A percentile compares a stretch with the other conserved stretches of the same genome.
phyloP scores from a whole-genome alignment of 768 basidiomycete genomes.

The Pleurotus cornucopiae region DNA sequence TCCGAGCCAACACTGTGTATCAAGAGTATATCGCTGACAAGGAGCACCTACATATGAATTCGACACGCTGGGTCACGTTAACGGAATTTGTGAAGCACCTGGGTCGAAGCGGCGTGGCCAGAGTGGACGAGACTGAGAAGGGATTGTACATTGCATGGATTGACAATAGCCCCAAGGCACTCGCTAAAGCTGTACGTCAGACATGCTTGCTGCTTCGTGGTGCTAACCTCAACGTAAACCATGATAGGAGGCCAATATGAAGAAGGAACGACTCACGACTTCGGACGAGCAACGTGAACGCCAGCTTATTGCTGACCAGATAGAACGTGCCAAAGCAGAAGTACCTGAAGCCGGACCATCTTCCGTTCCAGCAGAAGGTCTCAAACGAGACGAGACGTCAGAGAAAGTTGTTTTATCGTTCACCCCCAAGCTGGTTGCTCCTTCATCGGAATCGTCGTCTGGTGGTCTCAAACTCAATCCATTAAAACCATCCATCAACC shows the following conservation, averaged over 20 bases:
- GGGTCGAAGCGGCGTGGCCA: constrained; percentile 78
- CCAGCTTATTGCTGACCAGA: constrained; percentile 85
- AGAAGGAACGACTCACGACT: constrained; percentile 87
- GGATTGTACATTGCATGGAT: constrained; percentile 98
- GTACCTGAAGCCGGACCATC: constrained; percentile 28
- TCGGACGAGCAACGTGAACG: constrained; percentile 96
- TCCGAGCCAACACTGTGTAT: constrained; percentile 92
- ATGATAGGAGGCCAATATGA: constrained; percentile 71
- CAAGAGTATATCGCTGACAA: constrained; percentile 98
- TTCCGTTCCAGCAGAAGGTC: constrained; percentile 43
- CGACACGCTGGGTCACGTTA: constrained; percentile 96
- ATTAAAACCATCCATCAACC: constrained; percentile 54
- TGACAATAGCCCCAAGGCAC: constrained; percentile 90
- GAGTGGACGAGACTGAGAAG: constrained; percentile 98
- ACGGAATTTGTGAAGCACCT: constrained; percentile 94
- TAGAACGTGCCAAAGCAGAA: constrained; percentile 74
- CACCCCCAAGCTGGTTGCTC: constrained; percentile 45
- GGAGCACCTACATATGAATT: constrained; percentile 94
- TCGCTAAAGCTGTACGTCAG: constrained; percentile 75
- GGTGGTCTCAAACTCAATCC: constrained; percentile 59
- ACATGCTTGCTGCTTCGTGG: background rate
- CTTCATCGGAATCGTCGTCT: constrained; percentile 24
- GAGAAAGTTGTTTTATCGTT: constrained; percentile 79
- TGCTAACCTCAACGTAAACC: constrained; percentile 9
- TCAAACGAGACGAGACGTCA: constrained; percentile 67